Evolutionary conservation across 2,329 filamentous ascomycete genomes (phyloP).

Genomic region (Epichloe uncinata): DNA sequence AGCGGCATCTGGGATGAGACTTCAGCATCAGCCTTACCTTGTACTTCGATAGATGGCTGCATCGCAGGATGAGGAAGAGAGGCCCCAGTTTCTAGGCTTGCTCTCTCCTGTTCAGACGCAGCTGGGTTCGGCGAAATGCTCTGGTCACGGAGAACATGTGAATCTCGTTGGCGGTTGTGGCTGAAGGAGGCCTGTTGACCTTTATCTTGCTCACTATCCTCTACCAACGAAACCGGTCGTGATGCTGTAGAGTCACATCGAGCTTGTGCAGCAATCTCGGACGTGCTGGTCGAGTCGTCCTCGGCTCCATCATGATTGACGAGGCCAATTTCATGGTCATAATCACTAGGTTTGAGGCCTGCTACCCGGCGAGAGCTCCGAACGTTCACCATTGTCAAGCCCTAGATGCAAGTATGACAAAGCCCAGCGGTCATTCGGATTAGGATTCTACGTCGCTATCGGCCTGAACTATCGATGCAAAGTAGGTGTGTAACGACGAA

Average conservation of each 20-base stretch:
- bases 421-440: neutral
- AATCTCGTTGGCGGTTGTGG: neutral
- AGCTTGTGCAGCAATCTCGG: neutral
- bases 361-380: constrained; percentile 41
- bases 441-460: neutral
- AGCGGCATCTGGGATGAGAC: neutral
- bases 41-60: constrained; percentile 22
- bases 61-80: constrained; percentile 10
- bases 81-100: neutral
- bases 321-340: constrained; percentile 59
- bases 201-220: neutral
- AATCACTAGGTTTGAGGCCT: constrained; percentile 44
- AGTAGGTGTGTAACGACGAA: neutral
- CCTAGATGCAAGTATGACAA: constrained; percentile 11
- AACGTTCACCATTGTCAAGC: constrained; percentile 19
- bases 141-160: neutral
- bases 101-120: constrained; percentile 2
- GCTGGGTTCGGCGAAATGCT: neutral
- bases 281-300: constrained; percentile 11
- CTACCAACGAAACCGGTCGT: constrained; percentile 5
- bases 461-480: neutral
- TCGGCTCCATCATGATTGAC: constrained; percentile 37
- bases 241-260: constrained; percentile 6
- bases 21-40: constrained; percentile 11
- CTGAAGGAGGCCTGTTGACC: neutral